Evolutionary conservation across 208 protist genomes (phyloP), one percentile per base, ranked within the genome.

Genomic region (Leptomonas pyrrhocoris): DNA sequence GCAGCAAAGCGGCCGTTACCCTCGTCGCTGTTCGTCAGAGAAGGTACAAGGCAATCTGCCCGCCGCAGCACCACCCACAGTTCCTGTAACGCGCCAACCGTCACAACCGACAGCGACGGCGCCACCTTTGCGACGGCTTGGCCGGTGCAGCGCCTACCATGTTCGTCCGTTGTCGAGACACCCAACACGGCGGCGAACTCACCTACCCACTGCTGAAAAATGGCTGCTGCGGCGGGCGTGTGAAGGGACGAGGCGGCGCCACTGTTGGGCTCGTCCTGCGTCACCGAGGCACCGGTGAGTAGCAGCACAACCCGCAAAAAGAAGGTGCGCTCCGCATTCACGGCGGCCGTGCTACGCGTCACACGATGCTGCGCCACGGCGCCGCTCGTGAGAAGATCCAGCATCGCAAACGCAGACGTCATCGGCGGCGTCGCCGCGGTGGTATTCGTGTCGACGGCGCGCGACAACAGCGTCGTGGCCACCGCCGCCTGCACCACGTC

Each of bases 281-380:
- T 3, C 43, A 6, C 43, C 43, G 11, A 27, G 34, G 82, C 9
- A 12, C 77, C 77, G 25, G 65, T 36, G 13, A 81, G 49, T 9
- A 89, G 61, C 13, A 70, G 53, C 58, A 86, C 34, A 0, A 80
- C 38, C 28, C 84, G 77, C 34, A 90, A 54, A 58, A 86, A 86
- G 72, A 86, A 77, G 0, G 73, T 83, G 15, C 84, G 58, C 59
- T 79, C 73, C 19, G 78, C 64, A 19, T 63, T 55, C 38, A 61
- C 50, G 13, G 30, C 36, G 5, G 65, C 58, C 43, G 60, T 77
- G 28, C 34, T 56, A 50, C 25, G 2, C 25, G 50, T 78, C 68
- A 55, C 46, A 25, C 48, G 46, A 19, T 53, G 43, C 11, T 78
- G 51, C 28, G 74, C 78, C 16, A 74, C 7, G 31, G 72, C 7